phyloP scores from a whole-genome alignment of 1,139 yeast genomes.

The Debaryomycetaceae sp. region DNA sequence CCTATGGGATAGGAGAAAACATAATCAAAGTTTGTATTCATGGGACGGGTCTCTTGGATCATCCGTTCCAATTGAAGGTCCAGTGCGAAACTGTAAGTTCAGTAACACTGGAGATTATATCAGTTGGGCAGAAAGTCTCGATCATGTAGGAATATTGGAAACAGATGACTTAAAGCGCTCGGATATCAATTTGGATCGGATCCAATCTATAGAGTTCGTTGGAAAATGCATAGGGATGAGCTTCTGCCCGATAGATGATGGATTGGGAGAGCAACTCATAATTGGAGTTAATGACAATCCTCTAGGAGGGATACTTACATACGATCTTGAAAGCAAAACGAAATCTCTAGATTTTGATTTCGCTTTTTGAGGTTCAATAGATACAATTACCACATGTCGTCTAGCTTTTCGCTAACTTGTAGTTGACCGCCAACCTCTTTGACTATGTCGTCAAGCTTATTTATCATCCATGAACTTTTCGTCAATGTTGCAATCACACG shows the following conservation, averaged over 20 bases:
- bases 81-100: conserved; percentile 53
- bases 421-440: conserved; percentile 38
- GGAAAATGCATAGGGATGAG: conserved; percentile 60
- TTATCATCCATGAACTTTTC: conserved; percentile 33
- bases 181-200: conserved; percentile 17
- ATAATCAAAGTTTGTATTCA: conserved; percentile 22
- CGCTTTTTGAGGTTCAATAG: conserved; percentile 14
- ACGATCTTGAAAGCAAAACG: conserved; percentile 33
- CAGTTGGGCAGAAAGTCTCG: conserved; percentile 60
- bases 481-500: conserved; percentile 39
- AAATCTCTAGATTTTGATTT: conserved; percentile 44
- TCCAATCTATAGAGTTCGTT: conserved; percentile 51
- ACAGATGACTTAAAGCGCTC: conserved; percentile 23
- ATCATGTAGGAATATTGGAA: conserved; percentile 52
- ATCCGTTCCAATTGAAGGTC: conserved; percentile 27
- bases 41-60: conserved; percentile 39
- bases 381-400: conserved; percentile 41
- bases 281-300: conserved; percentile 56
- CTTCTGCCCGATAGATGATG: conserved; percentile 44
- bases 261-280: conserved; percentile 45
- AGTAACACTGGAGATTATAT: conserved; percentile 43
- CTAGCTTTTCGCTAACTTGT: conserved; percentile 37
- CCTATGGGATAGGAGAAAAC: conserved; percentile 47
- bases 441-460: conserved; percentile 30
- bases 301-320: conserved; percentile 56